These are phyloP conservation scores for Osmanthus fragrans DNA, from an alignment of 257 asterid species.

Conservation along the genomic window DNA sequence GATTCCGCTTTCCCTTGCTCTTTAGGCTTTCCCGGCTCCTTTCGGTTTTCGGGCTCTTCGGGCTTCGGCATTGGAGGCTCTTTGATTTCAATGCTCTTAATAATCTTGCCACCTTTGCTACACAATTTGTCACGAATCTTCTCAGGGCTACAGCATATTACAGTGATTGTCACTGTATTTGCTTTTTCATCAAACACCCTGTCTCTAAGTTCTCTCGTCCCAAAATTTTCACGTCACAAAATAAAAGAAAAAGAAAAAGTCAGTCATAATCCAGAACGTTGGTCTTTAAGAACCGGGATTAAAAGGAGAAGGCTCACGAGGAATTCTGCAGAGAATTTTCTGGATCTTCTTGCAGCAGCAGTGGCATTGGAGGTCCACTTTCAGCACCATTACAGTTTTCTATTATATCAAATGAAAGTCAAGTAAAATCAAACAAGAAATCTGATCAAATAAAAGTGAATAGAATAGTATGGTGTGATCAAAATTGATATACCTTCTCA, in stretches of 20 bases:
- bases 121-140: conserved; percentile 70
- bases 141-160: conserved; percentile 74
- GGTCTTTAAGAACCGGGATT: no score
- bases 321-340: conserved; percentile 75
- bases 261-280: conserved; percentile 1
- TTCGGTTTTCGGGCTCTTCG: background rate
- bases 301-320: conserved; percentile 48
- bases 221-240: background rate
- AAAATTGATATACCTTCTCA: conserved; percentile 28
- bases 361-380: conserved; percentile 84
- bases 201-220: conserved; percentile 68
- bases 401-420: conserved; percentile 15
- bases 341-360: conserved; percentile 84
- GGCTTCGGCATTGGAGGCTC: conserved; percentile 32
- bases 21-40: background rate
- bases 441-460: background rate
- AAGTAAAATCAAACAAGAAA: no score
- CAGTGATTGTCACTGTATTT: conserved; percentile 60
- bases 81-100: conserved; percentile 62
- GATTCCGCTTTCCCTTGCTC: conserved; percentile 19
- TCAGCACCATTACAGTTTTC: conserved; percentile 69
- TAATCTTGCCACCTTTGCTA: conserved; percentile 50
- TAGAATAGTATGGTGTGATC: background rate
- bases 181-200: conserved; percentile 63
- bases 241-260: conserved; percentile 14